Evolutionary conservation across 2,329 filamentous ascomycete genomes (phyloP), one percentile per base, ranked within the genome.

Genomic region (Scolecobasidium constrictum): DNA sequence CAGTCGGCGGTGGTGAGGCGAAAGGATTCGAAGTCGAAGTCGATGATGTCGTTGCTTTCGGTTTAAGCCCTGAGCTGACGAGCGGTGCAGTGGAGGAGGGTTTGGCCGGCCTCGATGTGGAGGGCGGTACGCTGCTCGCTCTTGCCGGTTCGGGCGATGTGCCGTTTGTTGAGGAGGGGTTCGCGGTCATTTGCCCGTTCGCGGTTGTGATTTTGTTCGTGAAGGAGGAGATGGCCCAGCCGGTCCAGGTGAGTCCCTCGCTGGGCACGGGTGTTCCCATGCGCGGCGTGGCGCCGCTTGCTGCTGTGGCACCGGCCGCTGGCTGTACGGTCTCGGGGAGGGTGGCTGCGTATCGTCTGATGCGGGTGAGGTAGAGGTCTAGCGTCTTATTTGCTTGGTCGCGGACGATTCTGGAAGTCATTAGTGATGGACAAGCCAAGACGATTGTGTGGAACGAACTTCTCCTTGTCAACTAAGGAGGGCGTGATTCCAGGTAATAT

Each of bases 211-310:
- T 61, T 55, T 94, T 95, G 63, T 96, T 96, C 2, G 92, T 96
- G 58, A 98, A 98, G 1, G 87, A 95, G 0, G 92, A 96, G 43
- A 98, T 95, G 1, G 92, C 92, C 92, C 92, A 98, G 11, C 92
- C 92, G 1, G 92, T 78, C 92, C 92, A 96, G 42, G 49, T 60
- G 12, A 55, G 47, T 2, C 46, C 47, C 33, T 81, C 73, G 31
- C 72, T 75, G 47, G 86, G 83, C 2, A 86, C 9, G 13, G 42
- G 81, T 1, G 84, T 92, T 48, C 81, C 80, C 71, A 94, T 92
- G 23, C 86, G 77, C 1, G 85, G 81, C 1, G 75, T 72, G 33
- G 65, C 60, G 50, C 48, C 47, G 48, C n/a, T 37, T n/a, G 31
- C 34, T 4, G 39, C 33, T 15, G 5, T 46, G 7, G 18, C 37